These are phyloP conservation scores for Paramecium octaurelia DNA, from an alignment of 73 alveolate species.

Conservation along the genomic window DNA sequence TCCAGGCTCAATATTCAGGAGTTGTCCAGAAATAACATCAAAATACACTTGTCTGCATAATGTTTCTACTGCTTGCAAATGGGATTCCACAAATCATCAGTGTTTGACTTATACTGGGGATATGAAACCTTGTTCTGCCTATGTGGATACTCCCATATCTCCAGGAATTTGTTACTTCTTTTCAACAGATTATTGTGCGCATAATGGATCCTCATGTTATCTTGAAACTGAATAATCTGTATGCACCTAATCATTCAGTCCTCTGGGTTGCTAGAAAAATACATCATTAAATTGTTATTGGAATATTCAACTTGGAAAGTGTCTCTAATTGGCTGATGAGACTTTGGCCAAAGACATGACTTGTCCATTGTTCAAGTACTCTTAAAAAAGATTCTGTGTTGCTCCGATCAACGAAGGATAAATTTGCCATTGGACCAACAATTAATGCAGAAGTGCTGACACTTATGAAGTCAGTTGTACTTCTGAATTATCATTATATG, in stretches of 20 bases:
- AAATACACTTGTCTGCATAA: neutral
- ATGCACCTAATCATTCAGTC: neutral
- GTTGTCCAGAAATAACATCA: neutral
- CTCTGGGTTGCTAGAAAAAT: neutral
- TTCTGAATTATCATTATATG: neutral
- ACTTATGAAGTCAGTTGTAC: neutral
- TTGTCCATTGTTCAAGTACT: neutral
- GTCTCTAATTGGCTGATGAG: neutral
- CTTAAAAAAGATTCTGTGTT: neutral
- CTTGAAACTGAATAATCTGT: neutral
- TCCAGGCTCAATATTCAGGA: neutral
- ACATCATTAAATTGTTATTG: neutral
- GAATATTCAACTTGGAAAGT: neutral
- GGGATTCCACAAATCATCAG: neutral
- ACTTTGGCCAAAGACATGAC: neutral
- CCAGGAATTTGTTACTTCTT: constrained; percentile 18
- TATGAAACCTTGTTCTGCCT: neutral
- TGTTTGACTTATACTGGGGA: neutral
- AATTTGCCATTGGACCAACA: neutral
- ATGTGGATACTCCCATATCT: neutral
- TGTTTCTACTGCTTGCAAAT: neutral
- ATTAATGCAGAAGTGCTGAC: neutral
- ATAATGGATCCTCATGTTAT: neutral
- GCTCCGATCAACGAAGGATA: neutral
- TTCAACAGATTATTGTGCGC: constrained; percentile 28